A percentile compares a stretch with the other conserved stretches of the same genome.
phyloP scores from a whole-genome alignment of 2,329 filamentous ascomycete species.

The Tolypocladium tundrense region DNA sequence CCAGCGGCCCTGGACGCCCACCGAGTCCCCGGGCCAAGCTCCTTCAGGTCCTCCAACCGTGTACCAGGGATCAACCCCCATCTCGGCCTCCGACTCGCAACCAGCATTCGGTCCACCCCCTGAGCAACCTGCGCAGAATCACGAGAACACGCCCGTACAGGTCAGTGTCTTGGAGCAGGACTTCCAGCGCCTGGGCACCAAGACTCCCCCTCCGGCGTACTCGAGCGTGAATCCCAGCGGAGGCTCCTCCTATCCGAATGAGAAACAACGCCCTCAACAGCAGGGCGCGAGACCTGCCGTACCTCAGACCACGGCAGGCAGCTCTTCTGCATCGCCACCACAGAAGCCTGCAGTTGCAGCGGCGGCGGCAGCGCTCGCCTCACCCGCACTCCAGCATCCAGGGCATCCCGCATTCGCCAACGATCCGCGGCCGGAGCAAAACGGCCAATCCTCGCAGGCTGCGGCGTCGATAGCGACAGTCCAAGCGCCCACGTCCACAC shows the following conservation, averaged over 20 bases:
- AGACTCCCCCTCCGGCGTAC: slow-evolving; percentile 91
- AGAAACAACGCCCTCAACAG: slow-evolving; percentile 55
- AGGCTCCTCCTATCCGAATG: slow-evolving; percentile 59
- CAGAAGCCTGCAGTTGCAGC: slow-evolving; percentile 14
- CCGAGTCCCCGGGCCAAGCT: slow-evolving; percentile 75
- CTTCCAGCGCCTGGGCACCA: slow-evolving; percentile 70
- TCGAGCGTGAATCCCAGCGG: slow-evolving; percentile 57
- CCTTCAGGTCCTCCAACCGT: slow-evolving; percentile 85
- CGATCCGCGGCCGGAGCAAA: slow-evolving; percentile 51
- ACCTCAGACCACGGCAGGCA: slow-evolving; percentile 14
- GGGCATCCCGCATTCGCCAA: slow-evolving; percentile 89
- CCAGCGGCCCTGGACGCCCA: slow-evolving; percentile 81
- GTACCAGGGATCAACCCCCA: slow-evolving; percentile 75
- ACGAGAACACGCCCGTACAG: slow-evolving; percentile 32
- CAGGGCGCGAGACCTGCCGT: slow-evolving; percentile 6
- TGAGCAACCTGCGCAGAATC: slow-evolving; percentile 22
- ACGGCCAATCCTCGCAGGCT: slow-evolving; percentile 36
- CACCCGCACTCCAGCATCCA: slow-evolving; percentile 44
- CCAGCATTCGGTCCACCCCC: slow-evolving; percentile 32
- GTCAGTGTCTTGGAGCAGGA: slow-evolving; percentile 75
- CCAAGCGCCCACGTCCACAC: slow-evolving; percentile 50
- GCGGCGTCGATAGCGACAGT: slow-evolving; percentile 28
- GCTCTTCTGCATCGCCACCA: slow-evolving; percentile 16
- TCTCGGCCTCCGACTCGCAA: slow-evolving; percentile 39
- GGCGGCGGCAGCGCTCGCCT: slow-evolving; percentile 24